Conservation (phyloP, 495 filamentous ascomycete species). For the Thozetella sp. region DNA sequence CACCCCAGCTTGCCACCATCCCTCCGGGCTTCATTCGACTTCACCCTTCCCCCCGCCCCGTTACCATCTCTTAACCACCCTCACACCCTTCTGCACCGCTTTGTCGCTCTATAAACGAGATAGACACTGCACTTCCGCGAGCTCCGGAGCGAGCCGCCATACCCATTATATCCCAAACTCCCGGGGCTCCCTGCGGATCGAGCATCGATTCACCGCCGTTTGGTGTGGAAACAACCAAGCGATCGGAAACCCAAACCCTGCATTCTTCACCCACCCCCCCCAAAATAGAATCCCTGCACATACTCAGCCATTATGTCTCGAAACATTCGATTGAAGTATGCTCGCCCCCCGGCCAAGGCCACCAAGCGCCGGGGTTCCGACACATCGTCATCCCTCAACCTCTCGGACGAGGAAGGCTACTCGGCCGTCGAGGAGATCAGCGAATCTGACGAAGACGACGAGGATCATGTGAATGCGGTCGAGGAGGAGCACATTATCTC, state of each 20-base stretch:
- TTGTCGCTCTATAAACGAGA: constrained; percentile 4
- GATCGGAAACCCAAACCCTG: too few species aligned
- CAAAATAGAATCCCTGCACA: constrained; percentile 19
- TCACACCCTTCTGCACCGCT: background rate
- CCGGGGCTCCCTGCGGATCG: constrained; percentile 9
- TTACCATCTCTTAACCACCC: background rate
- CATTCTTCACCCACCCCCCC: constrained; percentile 11
- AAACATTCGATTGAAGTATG: constrained; percentile 52
- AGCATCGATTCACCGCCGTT: constrained; percentile 37
- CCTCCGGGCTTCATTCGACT: background rate
- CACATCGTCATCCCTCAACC: constrained; percentile 44
- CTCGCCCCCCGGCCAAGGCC: constrained; percentile 38
- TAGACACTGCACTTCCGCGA: background rate
- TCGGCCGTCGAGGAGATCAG: constrained; percentile 77
- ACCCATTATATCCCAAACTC: constrained; percentile 1
- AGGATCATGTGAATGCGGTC: constrained; percentile 68
- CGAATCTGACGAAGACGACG: constrained; percentile 73
- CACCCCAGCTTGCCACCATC: background rate
- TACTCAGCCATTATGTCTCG: constrained; percentile 44
- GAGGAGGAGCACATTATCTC: constrained; percentile 73
- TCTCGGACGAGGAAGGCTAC: constrained; percentile 69
- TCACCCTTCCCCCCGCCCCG: background rate
- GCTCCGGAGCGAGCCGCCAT: background rate
- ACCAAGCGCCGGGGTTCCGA: constrained; percentile 39
- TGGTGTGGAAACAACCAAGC: too few species aligned